Evolutionary conservation across 1,284 basidiomycete genomes (phyloP).

Genomic region (Veloporphyrellus conicus): DNA sequence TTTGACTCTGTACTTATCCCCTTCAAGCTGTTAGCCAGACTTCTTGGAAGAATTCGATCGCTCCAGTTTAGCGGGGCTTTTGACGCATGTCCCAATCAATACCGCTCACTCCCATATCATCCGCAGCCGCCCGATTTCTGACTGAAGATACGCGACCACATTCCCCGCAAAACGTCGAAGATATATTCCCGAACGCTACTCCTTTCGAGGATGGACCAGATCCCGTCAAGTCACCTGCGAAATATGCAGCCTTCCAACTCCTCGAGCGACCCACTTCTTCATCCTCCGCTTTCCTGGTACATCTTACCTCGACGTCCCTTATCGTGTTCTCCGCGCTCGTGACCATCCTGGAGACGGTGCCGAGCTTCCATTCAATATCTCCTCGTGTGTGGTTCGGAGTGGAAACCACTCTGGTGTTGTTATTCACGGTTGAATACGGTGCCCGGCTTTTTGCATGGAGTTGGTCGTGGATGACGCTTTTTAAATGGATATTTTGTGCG

Average conservation of each 20-base stretch:
- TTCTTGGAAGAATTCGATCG: too few relatives aligned
- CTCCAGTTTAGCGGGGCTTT: too few relatives aligned
- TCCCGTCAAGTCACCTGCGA: constrained; percentile 52
- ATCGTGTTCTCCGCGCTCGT: constrained; percentile 72
- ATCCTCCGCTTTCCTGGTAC: constrained; percentile 59
- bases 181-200: constrained; percentile 34
- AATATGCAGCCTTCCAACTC: constrained; percentile 54
- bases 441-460: constrained; percentile 64
- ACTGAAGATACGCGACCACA: constrained; percentile 33
- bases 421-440: constrained; percentile 80
- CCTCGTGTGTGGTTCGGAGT: constrained; percentile 78
- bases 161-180: constrained; percentile 34
- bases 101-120: constrained; percentile 25
- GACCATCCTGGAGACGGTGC: constrained; percentile 82
- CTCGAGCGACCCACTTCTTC: constrained; percentile 70
- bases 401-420: constrained; percentile 69
- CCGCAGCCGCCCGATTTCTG: constrained; percentile 33
- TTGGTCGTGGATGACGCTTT: constrained; percentile 53
- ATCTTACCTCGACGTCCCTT: constrained; percentile 58
- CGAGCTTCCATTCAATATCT: constrained; percentile 69
- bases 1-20: too few relatives aligned
- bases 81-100: constrained; percentile 30
- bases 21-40: too few relatives aligned
- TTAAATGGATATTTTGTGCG: constrained; percentile 67
- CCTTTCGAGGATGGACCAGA: constrained; percentile 37